phyloP scores from a whole-genome alignment of 345 rosid species.

The Hibiscus trionum region DNA sequence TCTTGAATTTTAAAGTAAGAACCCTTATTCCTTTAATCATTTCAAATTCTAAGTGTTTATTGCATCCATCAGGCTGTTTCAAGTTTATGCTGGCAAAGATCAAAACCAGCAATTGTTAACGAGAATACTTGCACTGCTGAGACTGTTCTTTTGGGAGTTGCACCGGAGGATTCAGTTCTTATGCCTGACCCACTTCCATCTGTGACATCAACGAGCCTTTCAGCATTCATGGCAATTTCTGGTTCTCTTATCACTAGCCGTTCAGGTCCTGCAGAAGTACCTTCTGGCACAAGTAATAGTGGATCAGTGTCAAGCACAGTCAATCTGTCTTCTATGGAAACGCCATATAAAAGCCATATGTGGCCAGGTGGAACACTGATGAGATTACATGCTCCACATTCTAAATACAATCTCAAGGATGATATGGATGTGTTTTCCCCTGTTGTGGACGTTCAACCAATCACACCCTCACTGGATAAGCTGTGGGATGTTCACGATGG shows the following conservation, averaged over 20 bases:
- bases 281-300: conserved; percentile 28
- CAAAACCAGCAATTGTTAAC: conserved; percentile 72
- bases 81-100: conserved; percentile 97
- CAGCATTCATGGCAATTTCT: conserved; percentile 40
- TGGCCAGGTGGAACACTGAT: conserved; percentile 64
- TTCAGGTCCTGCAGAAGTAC: conserved; percentile 34
- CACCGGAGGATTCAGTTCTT: conserved; percentile 76
- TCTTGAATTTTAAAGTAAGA: conserved; percentile 2
- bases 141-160: conserved; percentile 86
- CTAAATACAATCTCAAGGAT: conserved; percentile 62
- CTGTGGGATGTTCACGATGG: conserved; percentile 62
- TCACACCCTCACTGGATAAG: conserved; percentile 71
- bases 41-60: conserved; percentile 17
- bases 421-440: conserved; percentile 97
- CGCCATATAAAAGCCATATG: conserved; percentile 55
- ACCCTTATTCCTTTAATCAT: conserved; percentile 10
- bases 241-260: conserved; percentile 38
- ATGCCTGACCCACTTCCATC: conserved; percentile 99
- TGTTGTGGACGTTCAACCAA: conserved; percentile 63
- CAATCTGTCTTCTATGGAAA: conserved; percentile 50
- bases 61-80: conserved; percentile 66
- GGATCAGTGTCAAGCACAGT: conserved; percentile 32
- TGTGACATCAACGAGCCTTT: conserved; percentile 42
- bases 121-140: conserved; percentile 71
- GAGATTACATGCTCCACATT: conserved; percentile 68